Percentiles rank a stretch among this genome's conserved stretches.
Evolutionary conservation across 345 rosid genomes (phyloP).

Genomic region (Nephelium lappaceum): DNA sequence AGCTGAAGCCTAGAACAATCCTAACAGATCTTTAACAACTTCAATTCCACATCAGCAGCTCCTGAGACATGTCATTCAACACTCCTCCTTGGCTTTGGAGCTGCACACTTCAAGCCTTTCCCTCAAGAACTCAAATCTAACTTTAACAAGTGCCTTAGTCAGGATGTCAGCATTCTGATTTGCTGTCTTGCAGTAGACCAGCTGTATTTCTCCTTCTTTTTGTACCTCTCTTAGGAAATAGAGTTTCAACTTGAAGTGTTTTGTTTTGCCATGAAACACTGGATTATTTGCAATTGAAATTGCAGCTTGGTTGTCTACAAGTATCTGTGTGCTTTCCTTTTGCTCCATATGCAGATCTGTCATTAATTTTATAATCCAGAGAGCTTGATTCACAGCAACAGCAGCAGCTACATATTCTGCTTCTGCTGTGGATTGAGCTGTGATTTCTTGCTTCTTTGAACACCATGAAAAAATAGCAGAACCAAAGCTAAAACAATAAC

Average conservation of each 20-base stretch:
- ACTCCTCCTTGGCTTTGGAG: slow-evolving; percentile 12
- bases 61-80: not conserved
- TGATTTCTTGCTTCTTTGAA: slow-evolving; percentile 15
- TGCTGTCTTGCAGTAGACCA: slow-evolving; percentile 7
- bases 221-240: slow-evolving; percentile 3
- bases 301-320: slow-evolving; percentile 13
- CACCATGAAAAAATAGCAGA: not conserved
- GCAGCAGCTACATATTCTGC: slow-evolving; percentile 6
- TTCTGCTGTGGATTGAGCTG: slow-evolving; percentile 9
- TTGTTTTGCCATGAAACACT: slow-evolving; percentile 15
- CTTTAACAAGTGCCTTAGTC: slow-evolving; percentile 3
- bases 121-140: not conserved
- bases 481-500: too few relatives aligned
- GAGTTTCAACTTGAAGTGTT: slow-evolving; percentile 12
- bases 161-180: slow-evolving; percentile 8
- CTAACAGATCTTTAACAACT: not conserved
- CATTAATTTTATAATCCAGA: slow-evolving; percentile 16
- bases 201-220: not conserved
- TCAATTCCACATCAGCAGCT: not conserved
- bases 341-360: slow-evolving; percentile 2
- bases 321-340: not conserved
- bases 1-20: not conserved
- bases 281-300: slow-evolving; percentile 15
- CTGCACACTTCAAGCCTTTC: not conserved
- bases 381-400: not conserved